Evolutionary conservation across 768 basidiomycete genomes (phyloP), one percentile per base, ranked within the genome.

Genomic region (Infundibulicybe gibba): DNA sequence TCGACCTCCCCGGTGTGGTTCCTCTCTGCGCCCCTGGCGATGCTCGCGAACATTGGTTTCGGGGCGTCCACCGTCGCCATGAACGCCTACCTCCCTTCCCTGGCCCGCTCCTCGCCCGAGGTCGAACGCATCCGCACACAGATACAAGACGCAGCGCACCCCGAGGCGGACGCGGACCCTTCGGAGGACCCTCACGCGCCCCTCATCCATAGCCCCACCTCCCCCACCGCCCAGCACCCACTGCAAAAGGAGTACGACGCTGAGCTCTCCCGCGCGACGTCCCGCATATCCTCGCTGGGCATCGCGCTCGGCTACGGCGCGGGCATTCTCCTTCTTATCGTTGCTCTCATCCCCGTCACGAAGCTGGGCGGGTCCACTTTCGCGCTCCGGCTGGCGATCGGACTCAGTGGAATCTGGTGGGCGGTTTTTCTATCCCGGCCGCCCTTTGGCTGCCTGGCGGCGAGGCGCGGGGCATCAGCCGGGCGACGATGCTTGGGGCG

Each of bases 331-430:
- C 68, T 89, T 0, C 76, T 97, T 2, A 63, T 85, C n/a, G 62
- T 88, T 10, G 76, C 88, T 0, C 71, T 94, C 25, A 65, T 97
- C 0, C 94, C 94, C 0, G 88, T 97, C 13, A 81, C 79, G 1
- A 61, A 67, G 6, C 62, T 89, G n/a, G 66, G 80, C 5, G 90
- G 90, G 0, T 86, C 85, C 4, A 93, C 91, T 0, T 82, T 81
- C 54, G 74, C 89, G 0, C 70, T 98, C 2, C 75, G 91, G 6
- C 75, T 95, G 0, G 90, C 90, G 0, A 90, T 97, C 32, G 89
- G 87, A 0, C 60, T 88, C 6, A 92, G 86, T 54, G 94, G 93
- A 0, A 61, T 85, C 0, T 94, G 91, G 87, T 97, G 95, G 95
- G 82, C 81, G 0, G 85, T 0, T 91, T 90, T 50, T 85, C 87